phyloP scores from a whole-genome alignment of 2,329 filamentous ascomycete species.

The Phialemoniopsis sp. region DNA sequence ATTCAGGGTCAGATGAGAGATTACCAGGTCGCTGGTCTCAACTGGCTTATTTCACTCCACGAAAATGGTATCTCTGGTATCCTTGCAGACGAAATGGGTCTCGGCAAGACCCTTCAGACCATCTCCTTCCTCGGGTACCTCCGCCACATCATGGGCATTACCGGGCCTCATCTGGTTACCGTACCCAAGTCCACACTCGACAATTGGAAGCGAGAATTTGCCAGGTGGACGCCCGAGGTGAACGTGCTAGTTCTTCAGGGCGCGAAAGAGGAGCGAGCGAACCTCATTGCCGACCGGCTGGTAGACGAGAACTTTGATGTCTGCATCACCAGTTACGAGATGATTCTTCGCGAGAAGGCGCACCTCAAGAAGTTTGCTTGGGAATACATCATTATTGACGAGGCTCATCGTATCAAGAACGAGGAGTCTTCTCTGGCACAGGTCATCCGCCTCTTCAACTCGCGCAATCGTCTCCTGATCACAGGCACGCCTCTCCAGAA shows the following conservation, averaged over 20 bases:
- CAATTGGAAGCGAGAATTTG: constrained; percentile 97
- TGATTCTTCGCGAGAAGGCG: constrained; percentile 93
- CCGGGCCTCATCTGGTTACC: constrained; percentile 82
- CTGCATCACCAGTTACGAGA: constrained; percentile 97
- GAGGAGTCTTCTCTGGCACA: constrained; percentile 96
- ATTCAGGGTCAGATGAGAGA: constrained; percentile 89
- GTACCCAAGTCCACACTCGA: constrained; percentile 97
- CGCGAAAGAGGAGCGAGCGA: constrained; percentile 86
- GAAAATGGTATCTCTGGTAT: constrained; percentile 99
- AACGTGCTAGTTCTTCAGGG: constrained; percentile 92
- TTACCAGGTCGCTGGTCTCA: constrained; percentile 92
- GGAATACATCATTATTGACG: constrained; percentile 99
- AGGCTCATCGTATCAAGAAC: constrained; percentile 98
- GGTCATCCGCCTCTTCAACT: constrained; percentile 94
- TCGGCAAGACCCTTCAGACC: constrained; percentile 96
- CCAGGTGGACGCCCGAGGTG: constrained; percentile 90
- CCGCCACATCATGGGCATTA: constrained; percentile 84
- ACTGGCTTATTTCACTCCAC: constrained; percentile 96
- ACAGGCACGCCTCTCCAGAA: constrained; percentile 97
- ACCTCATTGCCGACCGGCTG: constrained; percentile 86
- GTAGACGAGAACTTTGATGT: constrained; percentile 95
- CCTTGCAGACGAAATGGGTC: constrained; percentile 95
- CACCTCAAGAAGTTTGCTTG: constrained; percentile 97
- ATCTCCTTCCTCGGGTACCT: constrained; percentile 96
- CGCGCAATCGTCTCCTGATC: constrained; percentile 89